Evolutionary conservation across 2,329 filamentous ascomycete genomes (phyloP).

Genomic region (Talaromyces sp.): DNA sequence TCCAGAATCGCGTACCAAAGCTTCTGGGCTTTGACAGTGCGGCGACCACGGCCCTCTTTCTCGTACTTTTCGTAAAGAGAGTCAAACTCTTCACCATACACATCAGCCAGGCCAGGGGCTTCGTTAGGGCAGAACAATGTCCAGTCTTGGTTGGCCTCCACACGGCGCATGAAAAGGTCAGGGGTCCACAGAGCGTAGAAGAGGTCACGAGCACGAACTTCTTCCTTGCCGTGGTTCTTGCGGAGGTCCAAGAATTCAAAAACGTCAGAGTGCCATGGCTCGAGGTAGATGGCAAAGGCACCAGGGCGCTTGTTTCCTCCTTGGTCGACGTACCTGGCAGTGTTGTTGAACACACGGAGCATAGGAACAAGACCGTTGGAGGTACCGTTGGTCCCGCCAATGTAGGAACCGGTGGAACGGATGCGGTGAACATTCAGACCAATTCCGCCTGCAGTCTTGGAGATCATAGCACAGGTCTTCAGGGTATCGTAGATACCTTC

Average conservation of each 20-base stretch:
- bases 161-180: slow-evolving; percentile 99
- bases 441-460: slow-evolving; percentile 98
- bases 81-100: slow-evolving; percentile 97
- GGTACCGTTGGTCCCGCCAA: slow-evolving; percentile 94
- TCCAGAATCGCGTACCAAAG: slow-evolving; percentile 98
- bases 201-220: slow-evolving; percentile 90
- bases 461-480: slow-evolving; percentile 99
- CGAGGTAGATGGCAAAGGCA: slow-evolving; percentile 97
- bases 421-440: slow-evolving; percentile 96
- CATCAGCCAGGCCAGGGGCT: slow-evolving; percentile 88
- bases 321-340: slow-evolving; percentile 95
- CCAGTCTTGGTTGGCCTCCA: slow-evolving; percentile 94
- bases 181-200: slow-evolving; percentile 99
- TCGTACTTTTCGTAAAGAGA: slow-evolving; percentile 89
- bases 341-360: slow-evolving; percentile 99
- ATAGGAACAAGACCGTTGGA: slow-evolving; percentile 97
- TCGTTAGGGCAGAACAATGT: slow-evolving; percentile 98
- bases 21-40: slow-evolving; percentile 95
- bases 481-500: slow-evolving; percentile 98
- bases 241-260: slow-evolving; percentile 96
- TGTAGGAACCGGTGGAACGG: slow-evolving; percentile 95
- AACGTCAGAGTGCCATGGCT: slow-evolving; percentile 97
- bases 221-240: slow-evolving; percentile 99
- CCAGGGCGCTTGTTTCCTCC: slow-evolving; percentile 98
- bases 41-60: slow-evolving; percentile 76